These are phyloP conservation scores for Eutrema yunnanense DNA, from an alignment of 345 rosid species.

Conservation along the genomic window DNA sequence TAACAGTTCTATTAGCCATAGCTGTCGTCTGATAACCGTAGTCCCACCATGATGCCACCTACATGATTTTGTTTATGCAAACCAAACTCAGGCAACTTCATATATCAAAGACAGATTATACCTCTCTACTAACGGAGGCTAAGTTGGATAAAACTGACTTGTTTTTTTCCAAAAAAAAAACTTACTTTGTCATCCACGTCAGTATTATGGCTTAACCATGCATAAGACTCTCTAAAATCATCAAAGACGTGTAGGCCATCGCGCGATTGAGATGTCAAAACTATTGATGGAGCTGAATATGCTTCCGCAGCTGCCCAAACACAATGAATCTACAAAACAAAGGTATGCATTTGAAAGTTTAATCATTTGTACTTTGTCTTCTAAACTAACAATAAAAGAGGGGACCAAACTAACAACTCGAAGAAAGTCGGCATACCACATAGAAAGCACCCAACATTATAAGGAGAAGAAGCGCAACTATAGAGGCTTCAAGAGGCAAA, in stretches of 20 bases:
- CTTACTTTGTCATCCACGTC: constrained; percentile 97
- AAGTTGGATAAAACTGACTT: not conserved
- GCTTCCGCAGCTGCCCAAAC: constrained; percentile 99
- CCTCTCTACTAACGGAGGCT: not conserved
- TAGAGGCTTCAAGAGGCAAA: constrained; percentile 77
- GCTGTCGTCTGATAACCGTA: constrained; percentile 99
- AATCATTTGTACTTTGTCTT: not conserved
- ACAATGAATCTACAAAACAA: constrained; percentile 72
- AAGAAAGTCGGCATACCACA: constrained; percentile 58
- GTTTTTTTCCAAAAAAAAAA: not conserved
- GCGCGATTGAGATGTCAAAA: constrained; percentile 65
- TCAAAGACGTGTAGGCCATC: constrained; percentile 95
- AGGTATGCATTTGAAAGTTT: not conserved
- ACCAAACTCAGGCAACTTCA: constrained; percentile 15
- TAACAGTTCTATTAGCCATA: constrained; percentile 98
- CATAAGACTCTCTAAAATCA: constrained; percentile 98
- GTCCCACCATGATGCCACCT: constrained; percentile 99
- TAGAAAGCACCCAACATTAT: constrained; percentile 92
- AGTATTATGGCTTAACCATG: constrained; percentile 95
- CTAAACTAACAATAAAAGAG: constrained; percentile 7
- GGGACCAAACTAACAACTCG: not conserved
- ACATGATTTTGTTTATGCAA: constrained; percentile 16
- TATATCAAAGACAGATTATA: constrained; percentile 11
- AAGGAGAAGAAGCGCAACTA: constrained; percentile 74
- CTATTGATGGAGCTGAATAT: constrained; percentile 98